A percentile compares a stretch with the other conserved stretches of the same genome.
These are phyloP conservation scores for Datura wrightii DNA, from an alignment of 257 asterid species.

Conservation along the genomic window DNA sequence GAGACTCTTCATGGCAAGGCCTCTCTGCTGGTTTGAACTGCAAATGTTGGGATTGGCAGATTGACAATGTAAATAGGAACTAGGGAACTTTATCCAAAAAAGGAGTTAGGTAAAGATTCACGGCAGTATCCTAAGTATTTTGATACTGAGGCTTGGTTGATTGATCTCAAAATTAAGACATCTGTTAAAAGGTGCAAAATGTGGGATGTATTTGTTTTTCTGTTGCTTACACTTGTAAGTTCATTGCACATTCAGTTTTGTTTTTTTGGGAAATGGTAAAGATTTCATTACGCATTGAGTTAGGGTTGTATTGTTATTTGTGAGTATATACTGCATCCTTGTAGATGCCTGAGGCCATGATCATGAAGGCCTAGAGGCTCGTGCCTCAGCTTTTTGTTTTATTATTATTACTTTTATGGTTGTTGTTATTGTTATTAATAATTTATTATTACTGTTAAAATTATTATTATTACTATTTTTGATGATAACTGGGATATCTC, in stretches of 20 bases:
- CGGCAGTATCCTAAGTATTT: background rate
- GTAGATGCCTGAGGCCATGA: background rate
- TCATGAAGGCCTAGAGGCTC: constrained; percentile 19
- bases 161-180: constrained; percentile 17
- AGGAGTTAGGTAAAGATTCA: background rate
- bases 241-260: background rate
- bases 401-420: background rate
- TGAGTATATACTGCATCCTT: background rate
- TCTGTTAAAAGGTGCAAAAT: constrained; percentile 6
- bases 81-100: constrained; percentile 20
- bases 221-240: constrained; percentile 27
- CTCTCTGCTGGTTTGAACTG: background rate
- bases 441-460: background rate
- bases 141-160: background rate
- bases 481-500: background rate
- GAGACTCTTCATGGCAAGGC: background rate
- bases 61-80: background rate
- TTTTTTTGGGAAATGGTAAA: background rate
- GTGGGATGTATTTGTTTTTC: background rate
- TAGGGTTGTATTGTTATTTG: background rate
- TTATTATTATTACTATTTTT: background rate
- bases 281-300: background rate
- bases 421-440: background rate
- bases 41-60: background rate
- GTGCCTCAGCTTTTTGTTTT: background rate